These are phyloP conservation scores for Neopestalotiopsis sp. DNA, from an alignment of 2,329 filamentous ascomycete species.

Conservation along the genomic window DNA sequence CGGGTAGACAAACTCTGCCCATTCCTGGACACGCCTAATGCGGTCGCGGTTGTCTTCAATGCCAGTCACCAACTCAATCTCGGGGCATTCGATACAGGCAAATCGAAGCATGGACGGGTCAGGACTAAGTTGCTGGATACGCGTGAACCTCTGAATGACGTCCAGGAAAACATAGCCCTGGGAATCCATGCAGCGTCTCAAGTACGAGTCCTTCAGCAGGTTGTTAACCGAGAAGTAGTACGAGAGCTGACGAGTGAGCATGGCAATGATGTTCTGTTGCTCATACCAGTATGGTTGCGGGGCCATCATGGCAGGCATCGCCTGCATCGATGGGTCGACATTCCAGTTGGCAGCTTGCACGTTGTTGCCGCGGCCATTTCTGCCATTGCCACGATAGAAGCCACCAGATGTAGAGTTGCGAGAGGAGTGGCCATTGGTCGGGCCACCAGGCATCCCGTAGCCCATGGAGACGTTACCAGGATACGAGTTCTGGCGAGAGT, in stretches of 20 bases:
- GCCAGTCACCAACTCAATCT: slow-evolving; percentile 76
- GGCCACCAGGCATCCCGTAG: slow-evolving; percentile 28
- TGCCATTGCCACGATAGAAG: slow-evolving; percentile 1
- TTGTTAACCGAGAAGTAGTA: slow-evolving; percentile 99
- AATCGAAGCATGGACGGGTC: slow-evolving; percentile 76
- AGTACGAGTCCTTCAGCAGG: slow-evolving; percentile 87
- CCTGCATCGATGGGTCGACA: slow-evolving; percentile 16
- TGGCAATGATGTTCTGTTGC: slow-evolving; percentile 31
- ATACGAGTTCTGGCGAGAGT: slow-evolving; percentile 24
- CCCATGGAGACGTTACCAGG: slow-evolving; percentile 27
- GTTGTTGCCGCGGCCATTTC: slow-evolving; percentile 2
- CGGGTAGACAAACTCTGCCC: slow-evolving; percentile 80
- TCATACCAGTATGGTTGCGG: slow-evolving; percentile 16
- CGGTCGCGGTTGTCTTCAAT: slow-evolving; percentile 81
- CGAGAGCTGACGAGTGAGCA: slow-evolving; percentile 63
- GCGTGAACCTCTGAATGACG: slow-evolving; percentile 85
- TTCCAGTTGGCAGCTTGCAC: slow-evolving; percentile 8
- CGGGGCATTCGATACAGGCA: slow-evolving; percentile 73
- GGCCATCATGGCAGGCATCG: not conserved
- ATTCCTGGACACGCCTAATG: slow-evolving; percentile 74
- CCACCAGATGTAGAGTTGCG: slow-evolving; percentile 13
- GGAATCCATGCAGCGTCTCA: slow-evolving; percentile 91
- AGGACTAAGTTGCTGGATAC: slow-evolving; percentile 74
- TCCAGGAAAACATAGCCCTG: slow-evolving; percentile 87
- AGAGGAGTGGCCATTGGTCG: slow-evolving; percentile 24